Evolutionary conservation across 306 rosid genomes (phyloP), one percentile per base, ranked within the genome.

Genomic region (Morella rubra): DNA sequence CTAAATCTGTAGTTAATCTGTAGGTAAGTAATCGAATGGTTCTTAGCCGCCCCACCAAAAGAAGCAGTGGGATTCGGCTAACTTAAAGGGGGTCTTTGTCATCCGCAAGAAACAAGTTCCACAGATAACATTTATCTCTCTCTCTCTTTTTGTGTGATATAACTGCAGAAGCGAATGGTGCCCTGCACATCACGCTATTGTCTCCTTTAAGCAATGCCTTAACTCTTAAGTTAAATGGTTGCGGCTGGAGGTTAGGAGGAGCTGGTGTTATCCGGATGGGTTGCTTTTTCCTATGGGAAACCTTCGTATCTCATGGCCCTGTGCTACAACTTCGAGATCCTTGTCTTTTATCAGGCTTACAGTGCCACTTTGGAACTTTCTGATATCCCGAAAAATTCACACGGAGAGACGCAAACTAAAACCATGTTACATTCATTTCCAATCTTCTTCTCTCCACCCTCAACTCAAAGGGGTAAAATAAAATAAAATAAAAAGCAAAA

Each of bases 141-240:
- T 47, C 51, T 46, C 51, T 47, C 14, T 47, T 14, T 47, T 15
- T 49, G 53, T 12, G 53, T 49, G 11, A 49, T 49, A 1, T 49
- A 75, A 66, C 46, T 58, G 59, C 8, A 12, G 46, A 61, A 76
- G 58, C 24, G 71, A 75, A 11, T 22, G 52, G 72, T 65, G 72
- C 9, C 90, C 76, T 53, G 69, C 4, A 75, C 80, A 77, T 73
- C 67, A 84, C 83, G 86, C 78, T 49, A 81, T 54, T 79, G 67
- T 18, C 52, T 77, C 60, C 82, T 49, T 74, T 83, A 91, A 87
- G 90, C 87, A 83, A 89, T 7, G 13, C 18, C 19, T 41, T n/a
- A 73, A 42, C 69, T 27, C 22, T 37, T 0, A 24, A 1, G 68
- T 67, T 61, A 44, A 79, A 73, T 73, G 74, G 22, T 55, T 32